Conservation (phyloP, 306 rosid species). For the Cucumis sativus region Cucumber_9930_V3 NC_026658.2:426001-426500, state of each 20-base stretch:
- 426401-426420: conserved; percentile 23
- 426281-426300: conserved; percentile 67
- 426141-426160: conserved; percentile 65
- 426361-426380: conserved; percentile 72
- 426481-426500: conserved; percentile 22
- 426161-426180: conserved; percentile 45
- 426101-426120: conserved; percentile 80
- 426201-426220: conserved; percentile 64
- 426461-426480: neutral
- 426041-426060: conserved; percentile 91
- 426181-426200: conserved; percentile 74
- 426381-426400: conserved; percentile 24
- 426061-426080: conserved; percentile 89
- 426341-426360: conserved; percentile 70
- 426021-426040: conserved; percentile 94
- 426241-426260: conserved; percentile 70
- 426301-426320: conserved; percentile 71
- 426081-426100: conserved; percentile 59
- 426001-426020: conserved; percentile 89
- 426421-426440: conserved; percentile 6
- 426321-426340: conserved; percentile 67
- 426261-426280: conserved; percentile 86
- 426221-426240: conserved; percentile 75
- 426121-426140: conserved; percentile 68
- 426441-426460: conserved; percentile 21